Evolutionary conservation across 2,329 filamentous ascomycete genomes (phyloP), one percentile per base, ranked within the genome.

Genomic region (Ascochyta clinopodiicola): DNA sequence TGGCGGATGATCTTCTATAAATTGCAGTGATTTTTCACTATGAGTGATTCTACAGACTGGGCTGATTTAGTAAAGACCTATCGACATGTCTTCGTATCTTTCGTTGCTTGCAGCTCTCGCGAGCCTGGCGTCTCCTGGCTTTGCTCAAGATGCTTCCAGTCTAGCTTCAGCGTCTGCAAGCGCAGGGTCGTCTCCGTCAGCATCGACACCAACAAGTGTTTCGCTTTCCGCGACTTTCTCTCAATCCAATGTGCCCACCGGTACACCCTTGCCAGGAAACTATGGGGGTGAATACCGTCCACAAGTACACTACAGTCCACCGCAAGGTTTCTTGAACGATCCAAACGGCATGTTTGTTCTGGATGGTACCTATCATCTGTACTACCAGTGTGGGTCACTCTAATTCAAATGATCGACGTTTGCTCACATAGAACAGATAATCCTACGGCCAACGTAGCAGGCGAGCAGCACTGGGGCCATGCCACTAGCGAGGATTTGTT

Each of bases 401-500:
- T 8, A 3, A 5, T 22, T 12, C n/a, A n/a, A 15, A 12, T 0
- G 22, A n/a, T 2, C 12, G 32, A 24, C 6, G n/a, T 3, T 17
- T 24, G 6, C 39, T 55, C 57, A 56, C 17, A 27, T 19, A 17
- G n/a, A 42, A 51, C 39, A 81, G 79, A 82, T 61, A 83, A 84
- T 51, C 81, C 82, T 1, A 77, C 77, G 0, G 79, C 67, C 2
- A 71, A 75, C 7, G 78, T 82, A 0, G 82, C 76, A 6, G 85
- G 84, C 1, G 85, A 86, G 56, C 82, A 88, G 64, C 85, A 88
- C 62, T 89, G 86, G 87, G 86, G 87, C 9, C 86, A 89, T 64
- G 86, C 86, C 2, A 88, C 86, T 1, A 85, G 82, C 29, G 65
- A 73, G 13, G 86, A 89, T 62, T 74, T 89, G 1, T 88, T 86